phyloP scores from a whole-genome alignment of 768 basidiomycete genomes.

The Ramaria sp. region DNA sequence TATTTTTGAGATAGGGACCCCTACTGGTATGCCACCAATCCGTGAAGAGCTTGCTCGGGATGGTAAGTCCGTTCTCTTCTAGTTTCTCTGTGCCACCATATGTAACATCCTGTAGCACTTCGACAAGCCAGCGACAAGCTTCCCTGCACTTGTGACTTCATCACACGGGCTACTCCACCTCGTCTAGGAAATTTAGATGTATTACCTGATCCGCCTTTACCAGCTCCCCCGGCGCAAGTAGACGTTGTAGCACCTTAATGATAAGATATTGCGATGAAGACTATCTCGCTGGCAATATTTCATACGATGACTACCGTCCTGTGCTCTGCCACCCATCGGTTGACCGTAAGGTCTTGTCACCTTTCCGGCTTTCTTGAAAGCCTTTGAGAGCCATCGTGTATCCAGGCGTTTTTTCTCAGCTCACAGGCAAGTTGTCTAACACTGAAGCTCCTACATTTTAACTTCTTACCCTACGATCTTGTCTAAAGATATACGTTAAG shows the following conservation, averaged over 20 bases:
- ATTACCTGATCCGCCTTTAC: background rate
- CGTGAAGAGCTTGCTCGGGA: slow-evolving; percentile 90
- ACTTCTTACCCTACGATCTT: too few relatives aligned
- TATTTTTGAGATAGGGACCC: slow-evolving; percentile 76
- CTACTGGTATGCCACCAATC: slow-evolving; percentile 51
- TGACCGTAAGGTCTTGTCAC: background rate
- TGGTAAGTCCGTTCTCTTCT: slow-evolving; percentile 35
- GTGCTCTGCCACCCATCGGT: background rate
- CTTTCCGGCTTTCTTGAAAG: background rate
- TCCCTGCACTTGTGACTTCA: slow-evolving; percentile 82
- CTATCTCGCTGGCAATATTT: background rate
- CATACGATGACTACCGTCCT: background rate
- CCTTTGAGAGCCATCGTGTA: too few relatives aligned
- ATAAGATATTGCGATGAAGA: too few relatives aligned
- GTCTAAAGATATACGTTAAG: too few relatives aligned
- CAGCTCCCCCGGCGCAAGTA: background rate
- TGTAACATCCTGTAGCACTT: slow-evolving; percentile 42
- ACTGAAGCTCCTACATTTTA: too few relatives aligned
- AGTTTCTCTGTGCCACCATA: background rate
- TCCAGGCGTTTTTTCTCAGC: too few relatives aligned
- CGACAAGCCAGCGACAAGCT: slow-evolving; percentile 82
- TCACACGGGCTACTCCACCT: slow-evolving; percentile 54
- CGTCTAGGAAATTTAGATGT: slow-evolving; percentile 51
- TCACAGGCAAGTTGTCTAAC: background rate
- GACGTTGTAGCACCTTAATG: background rate